Evolutionary conservation across 768 basidiomycete genomes (phyloP).

Genomic region (Boletus tomentosulus): DNA sequence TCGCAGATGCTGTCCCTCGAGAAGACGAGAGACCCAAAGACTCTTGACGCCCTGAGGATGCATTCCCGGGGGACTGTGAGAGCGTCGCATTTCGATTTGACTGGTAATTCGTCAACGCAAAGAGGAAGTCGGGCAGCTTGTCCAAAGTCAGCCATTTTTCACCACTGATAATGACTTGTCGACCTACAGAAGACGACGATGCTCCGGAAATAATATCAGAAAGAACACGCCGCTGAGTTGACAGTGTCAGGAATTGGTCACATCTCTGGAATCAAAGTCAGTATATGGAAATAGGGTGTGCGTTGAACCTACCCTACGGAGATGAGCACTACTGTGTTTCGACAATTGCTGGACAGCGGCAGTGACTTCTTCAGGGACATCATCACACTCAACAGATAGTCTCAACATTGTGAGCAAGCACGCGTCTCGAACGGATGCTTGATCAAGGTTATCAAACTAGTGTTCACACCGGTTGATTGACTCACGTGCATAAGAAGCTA

Average conservation of each 20-base stretch:
- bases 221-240: slow-evolving; percentile 42
- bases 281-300: not conserved
- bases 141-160: slow-evolving; percentile 3
- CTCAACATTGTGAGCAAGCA: slow-evolving; percentile 70
- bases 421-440: slow-evolving; percentile 72
- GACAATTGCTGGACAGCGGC: slow-evolving; percentile 41
- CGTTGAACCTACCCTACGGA: slow-evolving; percentile 47
- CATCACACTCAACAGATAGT: slow-evolving; percentile 53
- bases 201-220: slow-evolving; percentile 44
- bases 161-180: slow-evolving; percentile 1
- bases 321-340: slow-evolving; percentile 46
- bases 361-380: slow-evolving; percentile 45
- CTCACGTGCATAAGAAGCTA: slow-evolving; percentile 45
- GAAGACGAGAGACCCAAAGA: slow-evolving; percentile 17
- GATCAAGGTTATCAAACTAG: not conserved
- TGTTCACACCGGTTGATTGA: slow-evolving; percentile 16
- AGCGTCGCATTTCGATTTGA: slow-evolving; percentile 1
- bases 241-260: slow-evolving; percentile 57
- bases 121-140: slow-evolving; percentile 71
- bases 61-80: slow-evolving; percentile 7
- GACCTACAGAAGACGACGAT: slow-evolving; percentile 53
- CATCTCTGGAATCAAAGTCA: slow-evolving; percentile 50
- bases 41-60: slow-evolving; percentile 15
- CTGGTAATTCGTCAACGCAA: slow-evolving; percentile 41
- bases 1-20: slow-evolving; percentile 31